Evolutionary conservation across 345 rosid species (phyloP).

Genomic region (Citrus maxima): DNA sequence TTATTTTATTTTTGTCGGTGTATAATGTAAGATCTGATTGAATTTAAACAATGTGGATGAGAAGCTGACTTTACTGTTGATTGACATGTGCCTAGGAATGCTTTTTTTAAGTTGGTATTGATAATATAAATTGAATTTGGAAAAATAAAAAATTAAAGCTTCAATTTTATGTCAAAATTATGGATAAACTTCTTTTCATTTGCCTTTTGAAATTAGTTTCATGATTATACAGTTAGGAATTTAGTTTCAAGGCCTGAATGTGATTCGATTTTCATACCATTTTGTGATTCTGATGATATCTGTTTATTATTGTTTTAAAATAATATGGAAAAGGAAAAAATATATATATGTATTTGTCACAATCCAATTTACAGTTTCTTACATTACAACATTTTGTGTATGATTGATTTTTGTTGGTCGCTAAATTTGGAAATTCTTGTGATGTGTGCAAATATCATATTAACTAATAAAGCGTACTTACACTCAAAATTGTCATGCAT

Average conservation of each 20-base stretch:
- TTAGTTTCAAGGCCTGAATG: background rate
- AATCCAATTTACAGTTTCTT: background rate
- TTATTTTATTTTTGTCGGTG: background rate
- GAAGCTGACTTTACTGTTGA: background rate
- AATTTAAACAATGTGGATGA: conserved; percentile 14
- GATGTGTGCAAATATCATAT: background rate
- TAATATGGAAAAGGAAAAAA: background rate
- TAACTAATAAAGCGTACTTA: background rate
- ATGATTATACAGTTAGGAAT: background rate
- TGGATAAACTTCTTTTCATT: background rate
- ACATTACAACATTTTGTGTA: background rate
- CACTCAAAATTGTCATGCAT: no score
- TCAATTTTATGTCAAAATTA: background rate
- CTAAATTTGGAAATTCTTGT: no score
- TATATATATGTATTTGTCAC: background rate
- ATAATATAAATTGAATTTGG: background rate
- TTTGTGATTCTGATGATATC: background rate
- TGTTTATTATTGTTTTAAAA: background rate
- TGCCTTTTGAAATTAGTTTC: background rate
- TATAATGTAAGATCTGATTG: conserved; percentile 23
- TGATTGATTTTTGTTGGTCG: background rate
- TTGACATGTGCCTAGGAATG: background rate
- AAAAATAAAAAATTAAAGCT: no score
- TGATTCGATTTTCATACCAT: background rate
- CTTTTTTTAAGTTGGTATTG: background rate